Conservation (phyloP, 768 basidiomycete species). For the Collybia sp. region DNA sequence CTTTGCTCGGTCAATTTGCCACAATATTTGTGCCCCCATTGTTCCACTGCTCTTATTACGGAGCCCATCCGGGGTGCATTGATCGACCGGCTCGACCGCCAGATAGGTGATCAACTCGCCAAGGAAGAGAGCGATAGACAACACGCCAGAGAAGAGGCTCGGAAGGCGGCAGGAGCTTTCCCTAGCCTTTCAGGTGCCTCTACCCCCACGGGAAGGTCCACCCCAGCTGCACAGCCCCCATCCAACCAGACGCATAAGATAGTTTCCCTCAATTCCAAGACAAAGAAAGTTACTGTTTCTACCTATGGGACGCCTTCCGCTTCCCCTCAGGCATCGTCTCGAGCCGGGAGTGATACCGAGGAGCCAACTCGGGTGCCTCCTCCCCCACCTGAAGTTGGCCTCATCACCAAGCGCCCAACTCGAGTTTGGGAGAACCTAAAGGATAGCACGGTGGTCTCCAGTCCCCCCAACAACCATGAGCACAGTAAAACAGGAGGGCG, state of each 20-base stretch:
- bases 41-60: constrained; percentile 34
- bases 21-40: constrained; percentile 50
- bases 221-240: constrained; percentile 12
- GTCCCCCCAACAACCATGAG: constrained; percentile 18
- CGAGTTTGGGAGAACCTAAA: constrained; percentile 43
- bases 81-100: constrained; percentile 35
- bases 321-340: constrained; percentile 29
- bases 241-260: constrained; percentile 46
- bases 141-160: constrained; percentile 41
- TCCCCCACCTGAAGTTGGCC: constrained; percentile 30
- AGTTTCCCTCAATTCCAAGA: constrained; percentile 49
- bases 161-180: constrained; percentile 54
- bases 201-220: constrained; percentile 7
- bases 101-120: constrained; percentile 36
- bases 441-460: constrained; percentile 28
- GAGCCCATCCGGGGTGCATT: constrained; percentile 26
- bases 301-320: constrained; percentile 42
- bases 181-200: constrained; percentile 39
- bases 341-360: constrained; percentile 24
- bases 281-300: constrained; percentile 47
- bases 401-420: constrained; percentile 18
- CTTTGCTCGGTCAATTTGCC: constrained; percentile 56
- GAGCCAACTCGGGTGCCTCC: constrained; percentile 34
- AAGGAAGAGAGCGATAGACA: constrained; percentile 46
- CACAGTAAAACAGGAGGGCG: constrained; percentile 3